Evolutionary conservation across 1,139 yeast species (phyloP), one percentile per base, ranked within the genome.

Genomic region (Saccharomyces hybrid): DNA sequence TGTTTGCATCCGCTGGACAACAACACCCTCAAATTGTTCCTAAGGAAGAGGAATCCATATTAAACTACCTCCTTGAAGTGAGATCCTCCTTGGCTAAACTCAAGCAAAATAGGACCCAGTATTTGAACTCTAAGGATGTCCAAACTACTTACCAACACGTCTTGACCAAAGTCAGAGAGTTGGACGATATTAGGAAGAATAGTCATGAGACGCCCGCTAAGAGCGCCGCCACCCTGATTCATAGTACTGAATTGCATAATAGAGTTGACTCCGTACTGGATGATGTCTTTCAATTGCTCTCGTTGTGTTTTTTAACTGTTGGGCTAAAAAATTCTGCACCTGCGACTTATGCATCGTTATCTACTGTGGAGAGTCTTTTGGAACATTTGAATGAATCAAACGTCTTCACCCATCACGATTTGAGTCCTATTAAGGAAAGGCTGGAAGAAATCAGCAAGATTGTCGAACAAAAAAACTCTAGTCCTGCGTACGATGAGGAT

Each of bases 281-380:
- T 68, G 98, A 93, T 64, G 86, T 86, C 27, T 88, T 93, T 77
- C 96, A 91, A 69, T 74, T 93, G 52, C 73, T 91, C 51, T 85
- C 96, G 13, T 75, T 93, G 54, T 87, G 95, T 59, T 88, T 90
- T 69, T 80, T 91, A 61, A 88, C 98, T 1, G 95, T 95, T 58
- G 99, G 99, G 2, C 76, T 89, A 62, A 86, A 86, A 54, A 85
- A 89, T 62, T 81, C 88, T 47, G 96, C 96, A 0, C 96, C 97
- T 1, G 96, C 97, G 2, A 88, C 96, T 1, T 93, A 87, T 71
- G 90, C 96, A 7, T 87, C 96, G 6, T 74, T 91, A 50, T 79
- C 90, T 48, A 88, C 97, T 0, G 96, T 93, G 9, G 83, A 83
- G 71, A 82, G 93, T 62, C 74, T 93, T 56, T 76, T 93, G 60